Base-by-base conservation (phyloP, 345 rosid species). In the Syzygium grande region DNA sequence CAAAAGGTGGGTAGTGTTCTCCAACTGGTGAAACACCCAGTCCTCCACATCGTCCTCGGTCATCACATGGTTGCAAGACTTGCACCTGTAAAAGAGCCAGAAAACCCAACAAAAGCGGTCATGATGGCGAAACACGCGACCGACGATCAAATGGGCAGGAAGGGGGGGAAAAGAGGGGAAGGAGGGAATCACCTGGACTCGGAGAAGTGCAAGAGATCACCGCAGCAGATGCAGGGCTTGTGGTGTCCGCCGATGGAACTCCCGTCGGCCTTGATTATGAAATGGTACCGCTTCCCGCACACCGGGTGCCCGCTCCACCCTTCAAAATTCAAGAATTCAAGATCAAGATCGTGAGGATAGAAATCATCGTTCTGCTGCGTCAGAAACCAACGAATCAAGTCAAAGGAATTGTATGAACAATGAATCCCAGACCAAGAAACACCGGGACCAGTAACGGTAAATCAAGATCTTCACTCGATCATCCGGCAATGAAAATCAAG, bases 231-330 rank as follows among this genome's bases (percentile, higher is more conserved):
- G 77, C 96, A 95, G 21, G 93, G 94, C 87, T 92, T 95, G 87
- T 90, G 90, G 89, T 91, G 90, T 78, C 95, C 93, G 58, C 93
- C 94, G 34, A 93, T 89, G 53, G 97, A 91, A 88, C 90, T 91
- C 52, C 97, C 95, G 85, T 91, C 95, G 27, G 94, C 94, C 88
- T 93, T 94, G 5, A 95, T 91, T 23, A 95, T 92, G 86, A 95
- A 95, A 89, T 95, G 97, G 93, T 95, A 95, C 12, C 96, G 95
- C 49, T 92, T 95, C 27, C 93, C 80, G 86, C 97, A 92, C 0
- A 95, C 96, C 7, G 96, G 96, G 88, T 95, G 94, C 21, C 93
- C 94, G 61, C 97, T 95, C 96, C 97, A 94, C 22, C 97, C 97
- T 95, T 84, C 34, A 52, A 15, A 53, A 84, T 22, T 34, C 46